A percentile compares a stretch with the other conserved stretches of the same genome.
These are phyloP conservation scores for Emmonsia crescens DNA, from an alignment of 2,329 filamentous ascomycete genomes.

Conservation along the genomic window DNA sequence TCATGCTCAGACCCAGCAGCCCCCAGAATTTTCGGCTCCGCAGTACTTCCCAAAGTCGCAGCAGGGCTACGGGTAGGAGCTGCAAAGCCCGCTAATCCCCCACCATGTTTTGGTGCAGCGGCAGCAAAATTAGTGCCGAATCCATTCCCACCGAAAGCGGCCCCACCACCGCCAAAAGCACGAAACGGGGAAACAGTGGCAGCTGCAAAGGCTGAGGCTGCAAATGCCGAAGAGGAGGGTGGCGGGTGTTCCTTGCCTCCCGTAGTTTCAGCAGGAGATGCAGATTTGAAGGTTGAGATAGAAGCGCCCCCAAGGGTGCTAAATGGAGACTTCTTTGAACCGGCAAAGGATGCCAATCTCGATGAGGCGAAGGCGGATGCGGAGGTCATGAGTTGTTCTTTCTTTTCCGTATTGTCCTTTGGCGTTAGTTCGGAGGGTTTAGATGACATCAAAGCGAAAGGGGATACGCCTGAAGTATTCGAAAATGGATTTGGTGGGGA, in stretches of 20 bases:
- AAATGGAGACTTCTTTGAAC: slow-evolving; percentile 53
- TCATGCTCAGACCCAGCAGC: slow-evolving; percentile 53
- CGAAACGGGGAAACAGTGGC: slow-evolving; percentile 29
- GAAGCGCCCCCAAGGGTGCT: slow-evolving; percentile 40
- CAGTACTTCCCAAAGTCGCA: slow-evolving; percentile 30
- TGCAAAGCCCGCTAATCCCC: slow-evolving; percentile 57
- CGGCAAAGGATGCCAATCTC: slow-evolving; percentile 55
- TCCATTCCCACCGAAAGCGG: slow-evolving; percentile 23
- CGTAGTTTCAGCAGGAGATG: slow-evolving; percentile 8
- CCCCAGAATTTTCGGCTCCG: slow-evolving; percentile 56
- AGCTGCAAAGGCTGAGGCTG: slow-evolving; percentile 20
- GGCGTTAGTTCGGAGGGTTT: slow-evolving; percentile 16
- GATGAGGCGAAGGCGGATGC: slow-evolving; percentile 56
- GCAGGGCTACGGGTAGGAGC: slow-evolving; percentile 43
- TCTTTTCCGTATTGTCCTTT: slow-evolving; percentile 16
- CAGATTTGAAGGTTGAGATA: slow-evolving; percentile 28
- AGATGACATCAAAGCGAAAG: slow-evolving; percentile 29
- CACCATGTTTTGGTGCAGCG: slow-evolving; percentile 31
- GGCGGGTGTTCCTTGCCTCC: slow-evolving; percentile 18
- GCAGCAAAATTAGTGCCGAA: slow-evolving; percentile 40
- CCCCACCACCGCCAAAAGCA: slow-evolving; percentile 21
- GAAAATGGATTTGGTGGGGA: slow-evolving; percentile 31
- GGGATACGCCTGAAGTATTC: slow-evolving; percentile 33
- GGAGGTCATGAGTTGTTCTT: slow-evolving; percentile 36
- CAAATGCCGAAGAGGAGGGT: slow-evolving; percentile 8